Base-by-base conservation (phyloP, 331 rosid species). In the Stylosanthes scabra region DNA sequence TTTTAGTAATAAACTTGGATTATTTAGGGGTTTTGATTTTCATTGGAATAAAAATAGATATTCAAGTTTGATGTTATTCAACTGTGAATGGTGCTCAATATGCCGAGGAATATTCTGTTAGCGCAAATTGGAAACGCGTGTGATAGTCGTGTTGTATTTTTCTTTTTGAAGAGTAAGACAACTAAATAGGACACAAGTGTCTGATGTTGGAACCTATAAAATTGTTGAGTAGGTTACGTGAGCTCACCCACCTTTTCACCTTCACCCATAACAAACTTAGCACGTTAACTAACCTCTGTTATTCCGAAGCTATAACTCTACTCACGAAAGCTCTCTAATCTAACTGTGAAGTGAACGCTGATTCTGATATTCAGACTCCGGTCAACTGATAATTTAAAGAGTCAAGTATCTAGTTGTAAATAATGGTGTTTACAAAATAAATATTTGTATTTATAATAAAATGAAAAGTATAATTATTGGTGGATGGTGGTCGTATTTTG, bases 31-130 rank as follows among this genome's bases (percentile, higher is more conserved):
- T 34, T 55, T 13, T 14, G 20, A 6, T 66, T 41, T 55, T 31
- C 27, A 52, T 52, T 58, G 45, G 25, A 74, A 78, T 78, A 63
- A 55, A 47, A 6, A 3, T 20, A 20, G 25, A 20, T 20, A 20
- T 20, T 20, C 25, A 20, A 20, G 25, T 20, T 52, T 55, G 0
- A 9, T 44, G 6, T 59, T 59, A 5, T 3, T 42, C 1, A 6
- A 37, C 8, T 16, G 63, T 41, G 29, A 61, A 59, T 49, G 45
- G 15, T 77, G 46, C 5, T 11, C 27, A 51, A 69, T 61, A 62
- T 70, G 51, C 76, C 8, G 20, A 69, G 81, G 47, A 68, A 49
- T 76, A 68, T 62, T 7, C 68, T 5, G n/a, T 7, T 54, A 68
- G 34, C 12, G 45, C 14, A 47, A 50, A 59, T 68, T 59, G 31